Conservation (phyloP, 2,329 filamentous ascomycete genomes). For the Plectosphaerella cucumerina region DNA sequence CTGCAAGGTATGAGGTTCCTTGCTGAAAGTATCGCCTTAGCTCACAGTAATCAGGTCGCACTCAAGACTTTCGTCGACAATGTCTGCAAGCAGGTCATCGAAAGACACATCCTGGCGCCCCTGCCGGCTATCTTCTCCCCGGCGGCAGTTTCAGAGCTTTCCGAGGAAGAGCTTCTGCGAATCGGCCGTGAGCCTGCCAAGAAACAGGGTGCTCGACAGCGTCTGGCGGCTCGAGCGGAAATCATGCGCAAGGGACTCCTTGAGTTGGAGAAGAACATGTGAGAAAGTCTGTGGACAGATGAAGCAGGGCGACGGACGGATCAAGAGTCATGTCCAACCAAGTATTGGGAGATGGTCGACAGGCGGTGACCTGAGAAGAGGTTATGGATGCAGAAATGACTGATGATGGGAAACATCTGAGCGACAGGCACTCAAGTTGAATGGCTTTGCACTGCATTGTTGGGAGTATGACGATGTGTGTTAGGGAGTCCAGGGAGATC, state of each 20-base stretch:
- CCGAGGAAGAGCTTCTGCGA: conserved; percentile 1
- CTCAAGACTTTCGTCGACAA: conserved; percentile 19
- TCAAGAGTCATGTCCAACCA: too few species aligned
- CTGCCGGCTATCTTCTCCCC: conserved; percentile 6
- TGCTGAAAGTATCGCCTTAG: neutral
- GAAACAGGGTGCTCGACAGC: too few species aligned
- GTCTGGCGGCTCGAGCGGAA: too few species aligned
- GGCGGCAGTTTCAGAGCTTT: neutral
- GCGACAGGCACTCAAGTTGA: too few species aligned
- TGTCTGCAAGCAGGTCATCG: conserved; percentile 16
- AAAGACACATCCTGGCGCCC: conserved; percentile 13
- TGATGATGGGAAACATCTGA: too few species aligned
- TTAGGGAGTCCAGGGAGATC: neutral
- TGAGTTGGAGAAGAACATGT: too few species aligned
- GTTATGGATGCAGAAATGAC: too few species aligned
- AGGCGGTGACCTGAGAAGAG: too few species aligned
- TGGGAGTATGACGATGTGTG: neutral
- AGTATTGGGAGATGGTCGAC: too few species aligned
- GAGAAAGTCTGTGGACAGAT: too few species aligned
- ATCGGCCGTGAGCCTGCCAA: conserved; percentile 6
- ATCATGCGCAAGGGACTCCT: too few species aligned
- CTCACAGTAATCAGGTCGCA: neutral
- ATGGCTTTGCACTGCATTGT: neutral
- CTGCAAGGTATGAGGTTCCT: conserved; percentile 27
- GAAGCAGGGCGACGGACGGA: too few species aligned